Evolutionary conservation across 345 rosid genomes (phyloP).

Genomic region (Rhizophora mangle): DNA sequence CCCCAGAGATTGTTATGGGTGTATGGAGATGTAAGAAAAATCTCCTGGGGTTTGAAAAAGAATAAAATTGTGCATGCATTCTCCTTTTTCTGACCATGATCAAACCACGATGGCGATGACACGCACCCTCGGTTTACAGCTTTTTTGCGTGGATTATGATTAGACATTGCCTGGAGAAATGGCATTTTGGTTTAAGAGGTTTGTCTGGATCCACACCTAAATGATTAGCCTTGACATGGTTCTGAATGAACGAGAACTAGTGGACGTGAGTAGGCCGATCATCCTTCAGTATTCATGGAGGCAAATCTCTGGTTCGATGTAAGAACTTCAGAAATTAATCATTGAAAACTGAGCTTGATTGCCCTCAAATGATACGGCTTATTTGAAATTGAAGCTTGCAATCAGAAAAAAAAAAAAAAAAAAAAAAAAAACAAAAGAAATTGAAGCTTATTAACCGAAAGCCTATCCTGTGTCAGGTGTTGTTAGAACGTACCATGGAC

Average conservation of each 20-base stretch:
- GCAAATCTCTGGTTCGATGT: not conserved
- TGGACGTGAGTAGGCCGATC: not conserved
- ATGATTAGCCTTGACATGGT: not conserved
- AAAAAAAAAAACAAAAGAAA: too few relatives aligned
- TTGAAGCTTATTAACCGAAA: too few relatives aligned
- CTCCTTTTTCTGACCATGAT: slow-evolving; percentile 6
- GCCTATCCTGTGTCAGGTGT: too few relatives aligned
- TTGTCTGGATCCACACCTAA: slow-evolving; percentile 2
- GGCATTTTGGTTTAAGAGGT: slow-evolving; percentile 15
- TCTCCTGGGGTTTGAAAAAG: not conserved
- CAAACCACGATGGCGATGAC: slow-evolving; percentile 19
- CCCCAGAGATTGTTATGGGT: not conserved
- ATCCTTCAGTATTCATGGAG: not conserved
- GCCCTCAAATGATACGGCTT: too few relatives aligned
- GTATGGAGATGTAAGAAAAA: not conserved
- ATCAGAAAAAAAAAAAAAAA: too few relatives aligned
- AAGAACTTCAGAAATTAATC: not conserved
- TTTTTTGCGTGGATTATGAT: slow-evolving; percentile 11
- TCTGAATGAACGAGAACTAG: not conserved
- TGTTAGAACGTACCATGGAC: too few relatives aligned
- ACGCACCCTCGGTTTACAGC: slow-evolving; percentile 8
- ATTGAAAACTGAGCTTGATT: not conserved
- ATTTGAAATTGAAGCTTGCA: too few relatives aligned
- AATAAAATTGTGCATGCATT: not conserved
- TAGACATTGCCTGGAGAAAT: slow-evolving; percentile 11